Evolutionary conservation across 495 filamentous ascomycete genomes (phyloP).

Genomic region (Tetracladium marchalianum): DNA sequence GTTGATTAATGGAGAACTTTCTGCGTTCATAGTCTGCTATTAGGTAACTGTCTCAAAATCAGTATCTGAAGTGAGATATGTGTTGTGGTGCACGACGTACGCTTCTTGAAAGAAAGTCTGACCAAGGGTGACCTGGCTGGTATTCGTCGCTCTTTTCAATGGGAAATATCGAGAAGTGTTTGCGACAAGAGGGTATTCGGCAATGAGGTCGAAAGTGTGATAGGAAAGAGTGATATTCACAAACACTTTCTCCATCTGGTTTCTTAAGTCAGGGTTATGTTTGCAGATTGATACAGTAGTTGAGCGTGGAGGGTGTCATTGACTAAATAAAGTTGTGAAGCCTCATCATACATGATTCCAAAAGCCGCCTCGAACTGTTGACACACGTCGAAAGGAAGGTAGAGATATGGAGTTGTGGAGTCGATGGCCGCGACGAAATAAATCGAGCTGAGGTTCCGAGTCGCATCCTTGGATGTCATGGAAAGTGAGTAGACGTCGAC

Average conservation of each 20-base stretch:
- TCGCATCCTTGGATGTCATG: neutral
- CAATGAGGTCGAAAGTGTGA: constrained; percentile 39
- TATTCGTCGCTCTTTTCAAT: constrained; percentile 38
- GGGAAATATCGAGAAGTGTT: constrained; percentile 40
- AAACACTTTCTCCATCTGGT: constrained; percentile 25
- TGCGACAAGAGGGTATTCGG: constrained; percentile 27
- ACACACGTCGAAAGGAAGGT: constrained; percentile 42
- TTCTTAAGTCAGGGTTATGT: constrained; percentile 41
- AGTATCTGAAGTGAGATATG: neutral
- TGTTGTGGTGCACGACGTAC: constrained; percentile 24
- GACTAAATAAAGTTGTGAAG: constrained; percentile 38
- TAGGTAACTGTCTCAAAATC: neutral
- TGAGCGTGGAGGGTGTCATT: constrained; percentile 30
- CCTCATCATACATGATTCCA: constrained; percentile 35
- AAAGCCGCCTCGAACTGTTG: constrained; percentile 42
- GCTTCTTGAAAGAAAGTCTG: constrained; percentile 49
- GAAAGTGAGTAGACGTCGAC: constrained; percentile 1
- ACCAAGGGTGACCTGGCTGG: constrained; percentile 44
- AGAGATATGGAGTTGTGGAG: constrained; percentile 44
- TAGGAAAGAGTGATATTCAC: constrained; percentile 45
- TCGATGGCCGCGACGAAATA: constrained; percentile 36
- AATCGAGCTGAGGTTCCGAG: constrained; percentile 22
- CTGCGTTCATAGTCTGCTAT: constrained; percentile 18
- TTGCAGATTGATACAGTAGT: constrained; percentile 34
- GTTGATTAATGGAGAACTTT: constrained; percentile 7